Evolutionary conservation across 2,329 filamentous ascomycete genomes (phyloP).

Genomic region (Apiospora pterosperma): DNA sequence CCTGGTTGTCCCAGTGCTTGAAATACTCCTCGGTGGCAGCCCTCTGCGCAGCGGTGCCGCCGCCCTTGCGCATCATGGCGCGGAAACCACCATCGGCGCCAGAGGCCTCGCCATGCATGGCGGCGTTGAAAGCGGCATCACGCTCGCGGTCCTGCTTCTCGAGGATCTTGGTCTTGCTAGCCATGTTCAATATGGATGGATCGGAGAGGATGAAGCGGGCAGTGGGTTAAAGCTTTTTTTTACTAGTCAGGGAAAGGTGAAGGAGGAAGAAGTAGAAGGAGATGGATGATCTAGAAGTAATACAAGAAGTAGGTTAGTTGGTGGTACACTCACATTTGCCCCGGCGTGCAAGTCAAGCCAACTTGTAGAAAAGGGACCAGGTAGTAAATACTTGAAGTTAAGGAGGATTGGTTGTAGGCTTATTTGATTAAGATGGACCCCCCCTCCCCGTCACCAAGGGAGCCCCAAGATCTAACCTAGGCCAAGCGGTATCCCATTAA

Average conservation of each 20-base stretch:
- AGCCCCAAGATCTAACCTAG: neutral
- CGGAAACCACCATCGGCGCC: constrained; percentile 68
- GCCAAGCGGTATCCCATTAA: neutral
- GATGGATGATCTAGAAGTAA: neutral
- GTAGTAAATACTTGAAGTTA: no score
- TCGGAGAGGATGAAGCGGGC: neutral
- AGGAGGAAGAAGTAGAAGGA: neutral
- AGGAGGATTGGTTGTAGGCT: no score
- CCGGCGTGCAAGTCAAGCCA: neutral
- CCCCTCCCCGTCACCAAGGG: neutral
- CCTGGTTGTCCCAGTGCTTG: constrained; percentile 93
- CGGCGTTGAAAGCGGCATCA: constrained; percentile 89
- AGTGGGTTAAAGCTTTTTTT: neutral
- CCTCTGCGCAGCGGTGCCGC: constrained; percentile 59
- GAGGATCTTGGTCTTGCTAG: constrained; percentile 47
- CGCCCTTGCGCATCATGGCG: constrained; percentile 83
- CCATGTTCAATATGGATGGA: constrained; percentile 35
- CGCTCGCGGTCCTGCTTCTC: constrained; percentile 80
- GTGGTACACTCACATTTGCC: neutral
- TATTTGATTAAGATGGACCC: neutral
- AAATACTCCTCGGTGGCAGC: constrained; percentile 89
- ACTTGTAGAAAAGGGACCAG: neutral
- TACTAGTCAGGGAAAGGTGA: neutral
- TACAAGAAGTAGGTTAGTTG: no score
- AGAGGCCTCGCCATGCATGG: constrained; percentile 73